Base-by-base conservation (phyloP, 2,329 filamentous ascomycete species). In the Fusarium begoniae region DNA sequence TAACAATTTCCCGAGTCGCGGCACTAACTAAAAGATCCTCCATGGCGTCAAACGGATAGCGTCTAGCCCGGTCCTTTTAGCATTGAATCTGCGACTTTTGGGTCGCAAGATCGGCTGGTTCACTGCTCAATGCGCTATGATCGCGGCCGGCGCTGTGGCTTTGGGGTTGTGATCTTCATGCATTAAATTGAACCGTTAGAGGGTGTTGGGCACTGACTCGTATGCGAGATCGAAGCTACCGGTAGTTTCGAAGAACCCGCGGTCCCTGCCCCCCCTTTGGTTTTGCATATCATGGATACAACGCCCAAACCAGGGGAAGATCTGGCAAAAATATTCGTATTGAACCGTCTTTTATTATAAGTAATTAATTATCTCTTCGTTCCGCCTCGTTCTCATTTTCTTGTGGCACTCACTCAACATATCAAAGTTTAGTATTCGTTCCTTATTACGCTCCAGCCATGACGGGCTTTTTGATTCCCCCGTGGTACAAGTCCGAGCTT, bases 381-480 rank as follows among this genome's bases (percentile, higher is more conserved):
- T 0, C 2, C 15, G 11, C 20, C n/a, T 55, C 12, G 8, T 14
- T 41, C 10, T 8, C 11, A 6, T 30, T 35, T 24, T 28, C 24
- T 30, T 28, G 8, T 8, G 38, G 18, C 4, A 43, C 3, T 6
- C 6, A 12, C 32, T 18, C 17, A 37, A 20, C 9, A 57, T 15
- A 24, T 24, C 8, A 0, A 24, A 13, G 3, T 18, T 26, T 30
- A n/a, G 24, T 18, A 37, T 7, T 37, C 24, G 8, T 6, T 37
- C 14, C 6, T 14, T 8, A 20, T 5, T 7, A 17, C 18, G 14
- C 3, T 24, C 8, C 37, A 41, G 12, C 15, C 35, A 75, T 75
- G 72, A 35, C 68, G 7, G 72, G 72, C 18, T 72, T 72, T 20
- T 66, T 74, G 9, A 72, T 74, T 4, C 72, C 72, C 3, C 44